phyloP scores from a whole-genome alignment of 257 asterid genomes.

The Fraxinus cuspidata region DNA sequence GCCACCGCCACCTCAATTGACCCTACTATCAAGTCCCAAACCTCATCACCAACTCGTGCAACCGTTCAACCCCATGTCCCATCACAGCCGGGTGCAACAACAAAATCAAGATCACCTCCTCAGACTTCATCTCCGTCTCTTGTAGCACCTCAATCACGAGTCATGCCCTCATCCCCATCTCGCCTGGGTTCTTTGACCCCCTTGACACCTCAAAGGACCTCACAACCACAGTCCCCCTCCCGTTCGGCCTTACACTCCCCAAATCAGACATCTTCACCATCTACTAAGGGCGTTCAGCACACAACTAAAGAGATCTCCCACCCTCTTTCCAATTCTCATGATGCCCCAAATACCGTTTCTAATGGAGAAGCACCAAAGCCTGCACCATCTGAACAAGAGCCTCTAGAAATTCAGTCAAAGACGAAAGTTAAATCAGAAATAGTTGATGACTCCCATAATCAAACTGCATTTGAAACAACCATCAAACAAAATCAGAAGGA shows the following conservation, averaged over 20 bases:
- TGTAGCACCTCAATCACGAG: constrained; percentile 32
- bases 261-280: constrained; percentile 40
- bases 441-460: constrained; percentile 11
- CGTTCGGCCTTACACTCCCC: constrained; percentile 32
- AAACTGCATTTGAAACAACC: constrained; percentile 20
- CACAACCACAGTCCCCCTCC: constrained; percentile 39
- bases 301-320: constrained; percentile 24
- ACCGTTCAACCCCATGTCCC: constrained; percentile 31
- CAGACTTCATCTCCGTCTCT: constrained; percentile 48
- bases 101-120: constrained; percentile 50
- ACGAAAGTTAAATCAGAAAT: constrained; percentile 26
- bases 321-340: constrained; percentile 25
- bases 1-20: constrained; percentile 15
- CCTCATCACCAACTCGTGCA: constrained; percentile 40
- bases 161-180: constrained; percentile 37
- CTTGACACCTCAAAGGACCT: constrained; percentile 34
- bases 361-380: constrained; percentile 35
- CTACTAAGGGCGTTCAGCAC: constrained; percentile 25
- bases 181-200: constrained; percentile 25
- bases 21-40: constrained; percentile 34
- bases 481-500: constrained; percentile 22
- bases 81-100: constrained; percentile 31
- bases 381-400: constrained; percentile 23
- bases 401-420: constrained; percentile 30
- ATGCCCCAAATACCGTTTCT: constrained; percentile 16